phyloP scores from a whole-genome alignment of 176 grass and related monocot genomes.

The Avena atlantica region DNA sequence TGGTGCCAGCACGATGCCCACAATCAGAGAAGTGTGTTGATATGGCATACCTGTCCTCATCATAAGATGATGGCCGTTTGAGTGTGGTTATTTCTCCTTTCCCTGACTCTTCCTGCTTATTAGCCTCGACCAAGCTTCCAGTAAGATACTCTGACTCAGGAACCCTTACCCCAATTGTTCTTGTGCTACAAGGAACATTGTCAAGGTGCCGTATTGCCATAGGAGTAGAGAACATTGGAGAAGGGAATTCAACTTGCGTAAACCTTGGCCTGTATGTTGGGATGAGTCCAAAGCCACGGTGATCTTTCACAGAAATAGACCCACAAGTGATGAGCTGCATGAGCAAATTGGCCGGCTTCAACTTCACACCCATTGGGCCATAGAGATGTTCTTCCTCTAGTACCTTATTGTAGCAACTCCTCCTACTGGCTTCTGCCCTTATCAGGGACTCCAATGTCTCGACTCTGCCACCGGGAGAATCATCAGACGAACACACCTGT shows the following conservation, averaged over 20 bases:
- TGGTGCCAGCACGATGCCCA: conserved; percentile 34
- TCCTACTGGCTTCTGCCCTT: conserved; percentile 76
- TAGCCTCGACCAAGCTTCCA: conserved; percentile 59
- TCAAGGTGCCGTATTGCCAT: conserved; percentile 57
- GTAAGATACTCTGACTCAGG: conserved; percentile 70
- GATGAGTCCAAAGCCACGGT: conserved; percentile 77
- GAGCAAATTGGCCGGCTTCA: conserved; percentile 86
- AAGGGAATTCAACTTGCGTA: conserved; percentile 76
- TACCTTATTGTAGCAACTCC: conserved; percentile 64
- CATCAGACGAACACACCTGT: conserved; percentile 46
- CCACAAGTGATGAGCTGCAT: conserved; percentile 95
- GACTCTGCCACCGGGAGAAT: conserved; percentile 61
- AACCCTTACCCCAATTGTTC: conserved; percentile 52
- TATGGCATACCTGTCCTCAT: conserved; percentile 76
- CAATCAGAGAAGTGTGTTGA: conserved; percentile 6
- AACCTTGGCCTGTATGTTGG: conserved; percentile 86
- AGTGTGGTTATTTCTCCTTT: conserved; percentile 44
- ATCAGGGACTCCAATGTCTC: conserved; percentile 96
- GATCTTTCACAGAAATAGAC: conserved; percentile 85
- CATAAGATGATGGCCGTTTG: conserved; percentile 63
- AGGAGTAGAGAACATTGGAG: conserved; percentile 70
- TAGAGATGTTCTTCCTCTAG: conserved; percentile 71
- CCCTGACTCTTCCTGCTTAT: conserved; percentile 58
- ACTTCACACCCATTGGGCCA: conserved; percentile 52
- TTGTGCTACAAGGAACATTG: conserved; percentile 61